Base-by-base conservation (phyloP, 441 rosid genomes). In the Mallotus repandus region DNA sequence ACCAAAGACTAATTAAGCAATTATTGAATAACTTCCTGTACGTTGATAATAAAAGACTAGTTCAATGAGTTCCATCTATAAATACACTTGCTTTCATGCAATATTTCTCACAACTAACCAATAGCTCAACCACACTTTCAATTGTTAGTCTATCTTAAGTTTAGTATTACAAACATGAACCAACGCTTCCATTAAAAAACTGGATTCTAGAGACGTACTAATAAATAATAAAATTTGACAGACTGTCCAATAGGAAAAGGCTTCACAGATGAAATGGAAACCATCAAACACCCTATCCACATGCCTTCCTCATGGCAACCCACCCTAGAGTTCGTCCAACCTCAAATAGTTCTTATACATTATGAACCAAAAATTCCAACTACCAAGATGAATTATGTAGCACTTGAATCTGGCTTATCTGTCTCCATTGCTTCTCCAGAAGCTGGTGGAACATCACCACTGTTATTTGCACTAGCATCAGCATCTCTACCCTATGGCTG, bases 371-470 rank as follows among this genome's bases (percentile, higher is more conserved):
- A 57, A 22, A 63, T 60, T 53, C 16, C 62, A 55, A 46, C 57
- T 35, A 52, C 49, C 14, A 45, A 38, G 59, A 14, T 29, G 21
- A 67, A 35, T 72, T 72, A 84, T 53, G 85, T 85, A 53, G 81
- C 48, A 35, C 25, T 60, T 29, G 82, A 56, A 16, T 83, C 90
- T 0, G 93, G 70, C 59, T 29, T 29, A 2, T 29, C 32, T 29
- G 92, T 87, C 73, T 94, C 95, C 97, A 94, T 91, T 41, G 89
- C 84, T 65, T 89, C 94, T 16, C 69, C 85, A 4, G 91, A 71
- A 22, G 81, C 83, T 4, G 83, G 80, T 21, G 88, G 68, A 56
- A 71, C 80, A 55, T 86, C 94, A 13, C 63, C 84, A 25, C 64
- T 73, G 53, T 76, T 72, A 15, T 57, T 48, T 7, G 74, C 67